Evolutionary conservation across 352 stramenopile species (phyloP), one percentile per base, ranked within the genome.

Genomic region (Globisporangium acanthophoron): DNA sequence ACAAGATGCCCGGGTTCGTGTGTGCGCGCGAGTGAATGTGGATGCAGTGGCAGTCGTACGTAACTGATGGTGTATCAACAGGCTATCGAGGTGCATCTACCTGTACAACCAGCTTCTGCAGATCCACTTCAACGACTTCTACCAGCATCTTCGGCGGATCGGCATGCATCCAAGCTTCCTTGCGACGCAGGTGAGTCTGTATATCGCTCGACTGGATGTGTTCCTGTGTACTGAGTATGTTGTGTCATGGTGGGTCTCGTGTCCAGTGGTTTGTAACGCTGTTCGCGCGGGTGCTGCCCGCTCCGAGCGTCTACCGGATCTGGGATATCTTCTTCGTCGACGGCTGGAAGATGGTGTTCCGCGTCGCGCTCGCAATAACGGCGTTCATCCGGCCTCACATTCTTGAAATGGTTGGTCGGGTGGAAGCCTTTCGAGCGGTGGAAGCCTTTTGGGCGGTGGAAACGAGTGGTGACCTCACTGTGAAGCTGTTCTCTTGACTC

Each of bases 231-330:
- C 50, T 48, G 52, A 21, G 15, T 16, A 16, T 43, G 24, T 16
- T 43, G 39, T 24, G 39, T 58, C 18, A 12, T 6, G 12, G 20
- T 21, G 3, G 16, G 6, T 15, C 24, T 39, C 1, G 37, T 12
- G 27, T 51, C 13, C 54, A 94, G 85, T 94, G 85, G 85, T 91
- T 94, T 65, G 82, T 87, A 45, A 94, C 85, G 33, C 52, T 90
- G n/a, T 94, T 94, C 57, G 71, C 85, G 41, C 78, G 83, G 24
- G 70, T 87, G 11, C 58, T 92, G 16, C 61, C 72, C 4, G 56
- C 62, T 0, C 53, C 70, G 9, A 70, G 73, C 16, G 70, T 92
- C n/a, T 58, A 64, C 4, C 75, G 71, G 31, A 69, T 92, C 9
- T 94, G 82, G 82, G 80, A 92, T 48, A 56, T 88, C 16, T 68